Conservation (phyloP, 2,329 filamentous ascomycete species). For the Verticillium tricorpus region DNA sequence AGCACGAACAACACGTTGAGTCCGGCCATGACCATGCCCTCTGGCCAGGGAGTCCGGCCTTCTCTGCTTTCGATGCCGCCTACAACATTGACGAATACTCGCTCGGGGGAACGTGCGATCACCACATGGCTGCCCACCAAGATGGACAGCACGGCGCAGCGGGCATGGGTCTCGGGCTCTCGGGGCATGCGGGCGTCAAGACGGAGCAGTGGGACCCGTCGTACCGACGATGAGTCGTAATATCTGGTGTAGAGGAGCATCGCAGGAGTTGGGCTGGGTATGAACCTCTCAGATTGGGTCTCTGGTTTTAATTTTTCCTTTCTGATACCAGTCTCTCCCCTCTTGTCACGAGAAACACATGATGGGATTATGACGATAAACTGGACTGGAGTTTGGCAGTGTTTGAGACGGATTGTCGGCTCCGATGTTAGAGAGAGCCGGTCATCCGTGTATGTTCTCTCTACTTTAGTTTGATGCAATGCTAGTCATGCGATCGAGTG, state of each 20-base stretch:
- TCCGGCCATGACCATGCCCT: conserved; percentile 22
- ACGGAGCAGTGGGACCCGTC: background rate
- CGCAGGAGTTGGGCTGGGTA: background rate
- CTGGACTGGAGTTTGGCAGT: background rate
- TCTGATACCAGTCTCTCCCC: background rate
- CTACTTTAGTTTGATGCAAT: background rate
- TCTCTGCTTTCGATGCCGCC: conserved; percentile 34
- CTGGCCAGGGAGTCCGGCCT: conserved; percentile 28
- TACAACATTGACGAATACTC: conserved; percentile 33
- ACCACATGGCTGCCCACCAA: background rate
- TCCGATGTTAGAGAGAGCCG: background rate
- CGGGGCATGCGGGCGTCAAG: background rate
- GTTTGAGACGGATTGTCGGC: background rate
- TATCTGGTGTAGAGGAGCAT: background rate
- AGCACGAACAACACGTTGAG: conserved; percentile 23
- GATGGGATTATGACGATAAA: background rate
- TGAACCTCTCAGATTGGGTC: background rate
- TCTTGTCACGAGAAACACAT: background rate
- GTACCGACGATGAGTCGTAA: background rate
- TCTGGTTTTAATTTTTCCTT: background rate
- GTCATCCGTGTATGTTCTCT: background rate
- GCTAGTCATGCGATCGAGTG: background rate
- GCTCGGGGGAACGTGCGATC: conserved; percentile 6
- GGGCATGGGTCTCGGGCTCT: background rate
- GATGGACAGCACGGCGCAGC: background rate